Evolutionary conservation across 2,329 filamentous ascomycete species (phyloP).

Genomic region (Xylariomycetidae sp.): DNA sequence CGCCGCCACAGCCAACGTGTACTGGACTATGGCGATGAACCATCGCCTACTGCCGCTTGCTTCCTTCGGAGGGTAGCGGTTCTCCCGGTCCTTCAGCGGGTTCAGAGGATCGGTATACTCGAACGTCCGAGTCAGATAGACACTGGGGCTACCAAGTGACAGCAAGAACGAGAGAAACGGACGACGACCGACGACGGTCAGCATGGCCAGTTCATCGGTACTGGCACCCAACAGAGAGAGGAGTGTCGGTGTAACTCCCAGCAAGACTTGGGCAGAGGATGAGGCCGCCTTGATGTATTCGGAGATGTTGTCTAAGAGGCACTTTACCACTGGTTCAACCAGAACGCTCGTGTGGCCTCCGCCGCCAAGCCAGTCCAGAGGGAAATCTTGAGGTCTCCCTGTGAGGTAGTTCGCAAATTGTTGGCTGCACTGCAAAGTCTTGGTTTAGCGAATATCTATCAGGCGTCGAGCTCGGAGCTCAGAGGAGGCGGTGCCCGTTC

Average conservation of each 20-base stretch:
- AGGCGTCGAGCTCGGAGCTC: too few species aligned
- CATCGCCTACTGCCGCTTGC: background rate
- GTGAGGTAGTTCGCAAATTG: conserved; percentile 16
- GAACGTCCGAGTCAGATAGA: conserved; percentile 14
- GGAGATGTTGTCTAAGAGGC: conserved; percentile 13
- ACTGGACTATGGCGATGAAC: conserved; percentile 2
- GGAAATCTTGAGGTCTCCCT: conserved; percentile 10
- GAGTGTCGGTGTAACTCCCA: conserved; percentile 17
- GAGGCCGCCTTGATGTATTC: conserved; percentile 18
- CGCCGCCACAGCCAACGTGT: conserved; percentile 7
- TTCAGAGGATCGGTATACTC: conserved; percentile 11
- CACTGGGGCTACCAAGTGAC: conserved; percentile 13
- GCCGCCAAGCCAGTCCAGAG: conserved; percentile 13
- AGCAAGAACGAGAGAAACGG: conserved; percentile 15
- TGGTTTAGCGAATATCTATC: too few species aligned
- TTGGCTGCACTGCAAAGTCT: too few species aligned
- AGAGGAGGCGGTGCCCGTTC: too few species aligned
- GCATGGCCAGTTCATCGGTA: conserved; percentile 16
- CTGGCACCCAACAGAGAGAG: conserved; percentile 13
- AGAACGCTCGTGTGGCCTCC: conserved; percentile 8
- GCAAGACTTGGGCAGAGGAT: conserved; percentile 17
- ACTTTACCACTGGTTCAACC: conserved; percentile 14
- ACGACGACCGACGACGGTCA: conserved; percentile 13
- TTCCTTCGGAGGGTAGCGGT: conserved; percentile 1
- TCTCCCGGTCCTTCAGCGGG: conserved; percentile 4